These are phyloP conservation scores for Syncephalastrum contaminatum DNA, from an alignment of 371 early-diverging fungal species.

Conservation along the genomic window DNA sequence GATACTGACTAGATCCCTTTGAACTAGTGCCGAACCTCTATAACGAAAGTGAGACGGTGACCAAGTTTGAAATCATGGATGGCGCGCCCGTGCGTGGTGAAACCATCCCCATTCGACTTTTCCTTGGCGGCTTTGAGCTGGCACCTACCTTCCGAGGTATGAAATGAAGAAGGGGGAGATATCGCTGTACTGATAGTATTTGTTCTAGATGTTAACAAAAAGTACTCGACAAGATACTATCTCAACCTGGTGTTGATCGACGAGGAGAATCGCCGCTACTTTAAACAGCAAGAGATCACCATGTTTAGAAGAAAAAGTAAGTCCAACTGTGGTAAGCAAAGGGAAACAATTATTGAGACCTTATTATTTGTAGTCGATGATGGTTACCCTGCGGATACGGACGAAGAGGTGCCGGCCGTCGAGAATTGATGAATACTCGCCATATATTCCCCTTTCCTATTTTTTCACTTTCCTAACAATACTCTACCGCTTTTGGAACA, in stretches of 20 bases:
- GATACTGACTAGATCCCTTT: background rate
- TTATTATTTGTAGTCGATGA: conserved; percentile 21
- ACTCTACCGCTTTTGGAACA: no score
- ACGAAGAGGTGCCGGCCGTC: no score
- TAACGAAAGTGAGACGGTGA: conserved; percentile 97
- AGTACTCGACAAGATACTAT: conserved; percentile 96
- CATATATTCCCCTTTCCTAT: no score
- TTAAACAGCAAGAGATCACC: conserved; percentile 96
- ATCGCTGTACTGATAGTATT: background rate
- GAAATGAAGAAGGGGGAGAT: no score
- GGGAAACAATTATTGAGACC: background rate
- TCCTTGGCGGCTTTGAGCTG: conserved; percentile 95
- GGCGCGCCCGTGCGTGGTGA: conserved; percentile 98
- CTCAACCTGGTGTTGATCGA: conserved; percentile 96
- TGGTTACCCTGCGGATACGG: conserved; percentile 27
- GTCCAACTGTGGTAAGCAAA: background rate
- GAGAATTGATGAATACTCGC: no score
- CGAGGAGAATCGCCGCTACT: conserved; percentile 97
- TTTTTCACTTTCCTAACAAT: no score
- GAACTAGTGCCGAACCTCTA: conserved; percentile 86
- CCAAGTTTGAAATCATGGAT: conserved; percentile 99
- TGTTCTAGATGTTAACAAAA: conserved; percentile 84
- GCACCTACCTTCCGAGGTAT: conserved; percentile 80
- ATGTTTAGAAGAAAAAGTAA: conserved; percentile 68
- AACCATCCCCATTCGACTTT: conserved; percentile 96